These are phyloP conservation scores for Speleostelium caveatum DNA, from an alignment of 78 protist genomes.

Conservation along the genomic window DNA sequence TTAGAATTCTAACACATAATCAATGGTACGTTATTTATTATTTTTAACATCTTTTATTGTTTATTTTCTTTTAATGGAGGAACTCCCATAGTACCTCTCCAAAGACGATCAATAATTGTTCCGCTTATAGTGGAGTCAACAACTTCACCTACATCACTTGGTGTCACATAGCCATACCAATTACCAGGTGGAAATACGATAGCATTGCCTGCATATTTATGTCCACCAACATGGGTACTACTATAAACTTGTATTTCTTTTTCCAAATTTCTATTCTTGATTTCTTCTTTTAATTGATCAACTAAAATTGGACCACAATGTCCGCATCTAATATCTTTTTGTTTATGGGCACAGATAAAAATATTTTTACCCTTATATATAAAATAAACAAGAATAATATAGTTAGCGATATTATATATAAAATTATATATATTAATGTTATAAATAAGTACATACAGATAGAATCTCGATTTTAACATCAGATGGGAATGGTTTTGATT, in stretches of 20 bases:
- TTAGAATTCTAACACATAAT: too few species aligned
- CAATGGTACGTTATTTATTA: too few species aligned
- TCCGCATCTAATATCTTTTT: conserved; percentile 79
- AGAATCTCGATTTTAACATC: conserved; percentile 7
- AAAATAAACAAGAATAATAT: neutral
- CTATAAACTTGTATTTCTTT: conserved; percentile 56
- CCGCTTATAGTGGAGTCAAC: conserved; percentile 29
- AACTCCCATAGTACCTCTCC: conserved; percentile 67
- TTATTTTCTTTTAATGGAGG: too few species aligned
- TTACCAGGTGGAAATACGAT: conserved; percentile 75
- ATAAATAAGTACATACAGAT: conserved; percentile 8
- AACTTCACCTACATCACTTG: conserved; percentile 36
- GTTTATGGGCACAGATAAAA: conserved; percentile 71
- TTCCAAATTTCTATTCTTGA: conserved; percentile 4
- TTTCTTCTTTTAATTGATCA: conserved; percentile 59
- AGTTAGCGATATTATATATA: neutral
- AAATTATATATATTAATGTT: neutral
- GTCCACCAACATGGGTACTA: conserved; percentile 80
- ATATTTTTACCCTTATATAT: conserved; percentile 23
- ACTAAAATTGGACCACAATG: conserved; percentile 82
- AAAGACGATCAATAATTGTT: neutral
- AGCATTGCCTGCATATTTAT: conserved; percentile 79
- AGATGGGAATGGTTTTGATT: conserved; percentile 1
- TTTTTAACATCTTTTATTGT: too few species aligned
- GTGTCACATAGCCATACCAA: conserved; percentile 83